Conservation (phyloP, 768 basidiomycete genomes). For the Omphalotus guepiniiformis region DNA sequence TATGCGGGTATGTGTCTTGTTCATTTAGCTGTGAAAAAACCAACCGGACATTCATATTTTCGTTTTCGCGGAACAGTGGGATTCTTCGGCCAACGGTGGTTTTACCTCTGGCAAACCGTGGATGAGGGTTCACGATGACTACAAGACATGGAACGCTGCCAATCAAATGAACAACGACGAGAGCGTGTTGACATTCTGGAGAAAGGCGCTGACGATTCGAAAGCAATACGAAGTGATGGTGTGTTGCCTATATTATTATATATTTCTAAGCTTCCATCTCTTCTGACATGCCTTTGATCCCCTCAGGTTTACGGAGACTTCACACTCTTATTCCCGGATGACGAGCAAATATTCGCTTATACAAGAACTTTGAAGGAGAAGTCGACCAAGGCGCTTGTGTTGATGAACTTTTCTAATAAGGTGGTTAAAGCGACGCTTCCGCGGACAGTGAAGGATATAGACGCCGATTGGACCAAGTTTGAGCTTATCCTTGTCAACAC, state of each 20-base stretch:
- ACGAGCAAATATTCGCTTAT: conserved; percentile 55
- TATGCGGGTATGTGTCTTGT: conserved; percentile 46
- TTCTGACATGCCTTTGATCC: neutral
- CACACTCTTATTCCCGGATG: conserved; percentile 35
- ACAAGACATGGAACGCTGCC: conserved; percentile 51
- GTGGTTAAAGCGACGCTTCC: conserved; percentile 21
- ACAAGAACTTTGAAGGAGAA: conserved; percentile 35
- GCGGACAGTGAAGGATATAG: conserved; percentile 18
- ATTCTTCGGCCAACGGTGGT: conserved; percentile 48
- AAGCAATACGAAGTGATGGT: conserved; percentile 55
- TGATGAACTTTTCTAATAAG: conserved; percentile 51
- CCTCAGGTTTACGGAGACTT: conserved; percentile 63
- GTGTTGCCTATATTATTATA: conserved; percentile 14
- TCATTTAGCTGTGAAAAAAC: neutral
- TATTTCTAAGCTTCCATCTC: neutral
- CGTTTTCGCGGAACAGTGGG: conserved; percentile 44
- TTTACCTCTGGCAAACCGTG: conserved; percentile 65
- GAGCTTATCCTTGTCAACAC: conserved; percentile 21
- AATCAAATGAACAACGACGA: conserved; percentile 40
- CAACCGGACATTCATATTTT: neutral
- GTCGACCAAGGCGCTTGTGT: conserved; percentile 31
- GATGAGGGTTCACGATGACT: conserved; percentile 76
- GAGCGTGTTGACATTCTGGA: conserved; percentile 64
- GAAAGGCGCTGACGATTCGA: conserved; percentile 45
- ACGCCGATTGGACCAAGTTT: conserved; percentile 8